Evolutionary conservation across 306 rosid species (phyloP).

Genomic region (Elaeagnus macrophylla): DNA sequence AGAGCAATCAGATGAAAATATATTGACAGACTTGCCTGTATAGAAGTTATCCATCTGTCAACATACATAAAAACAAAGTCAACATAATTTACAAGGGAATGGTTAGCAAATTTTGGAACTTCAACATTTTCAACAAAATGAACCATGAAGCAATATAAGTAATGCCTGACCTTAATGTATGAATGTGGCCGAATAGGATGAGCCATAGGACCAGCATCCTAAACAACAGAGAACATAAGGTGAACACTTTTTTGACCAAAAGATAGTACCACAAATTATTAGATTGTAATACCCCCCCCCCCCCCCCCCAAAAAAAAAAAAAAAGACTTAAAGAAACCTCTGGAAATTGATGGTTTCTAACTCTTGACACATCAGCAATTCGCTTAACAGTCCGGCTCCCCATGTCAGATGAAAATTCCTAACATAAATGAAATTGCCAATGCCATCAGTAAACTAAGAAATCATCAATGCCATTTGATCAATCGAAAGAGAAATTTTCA

Average conservation of each 20-base stretch:
- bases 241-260: neutral
- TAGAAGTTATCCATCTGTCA: slow-evolving; percentile 99
- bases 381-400: slow-evolving; percentile 91
- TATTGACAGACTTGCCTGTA: slow-evolving; percentile 53
- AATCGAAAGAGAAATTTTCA: slow-evolving; percentile 2
- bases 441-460: neutral
- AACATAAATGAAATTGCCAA: slow-evolving; percentile 19
- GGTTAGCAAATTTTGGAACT: slow-evolving; percentile 2
- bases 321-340: slow-evolving; percentile 48
- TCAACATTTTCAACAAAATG: slow-evolving; percentile 7
- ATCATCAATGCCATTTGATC: neutral
- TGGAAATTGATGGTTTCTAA: slow-evolving; percentile 87
- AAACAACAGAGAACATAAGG: slow-evolving; percentile 23
- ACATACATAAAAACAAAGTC: slow-evolving; percentile 13
- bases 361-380: slow-evolving; percentile 77
- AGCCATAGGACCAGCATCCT: slow-evolving; percentile 99
- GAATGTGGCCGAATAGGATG: slow-evolving; percentile 99
- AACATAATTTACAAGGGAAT: slow-evolving; percentile 23
- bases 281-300: slow-evolving; percentile 2
- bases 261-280: neutral
- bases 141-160: slow-evolving; percentile 5
- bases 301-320: no score
- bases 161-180: slow-evolving; percentile 76
- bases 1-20: slow-evolving; percentile 8
- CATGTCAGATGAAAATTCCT: slow-evolving; percentile 98